Evolutionary conservation across 106 monocot species (phyloP), one percentile per base, ranked within the genome.

Genomic region (Platanthera guangdongensis): DNA sequence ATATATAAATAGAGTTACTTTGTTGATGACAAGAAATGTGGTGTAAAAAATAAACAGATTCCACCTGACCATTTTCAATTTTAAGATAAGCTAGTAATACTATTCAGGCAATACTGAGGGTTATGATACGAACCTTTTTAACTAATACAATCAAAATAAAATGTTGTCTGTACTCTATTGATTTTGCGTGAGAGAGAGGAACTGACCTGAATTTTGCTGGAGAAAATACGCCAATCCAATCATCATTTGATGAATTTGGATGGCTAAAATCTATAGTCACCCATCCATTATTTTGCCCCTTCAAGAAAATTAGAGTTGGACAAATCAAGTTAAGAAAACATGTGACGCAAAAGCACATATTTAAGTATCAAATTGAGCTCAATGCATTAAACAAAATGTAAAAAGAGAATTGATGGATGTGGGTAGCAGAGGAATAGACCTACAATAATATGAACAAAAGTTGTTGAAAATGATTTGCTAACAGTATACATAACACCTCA

Each of bases 161-260:
- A 60, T 60, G 59, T 39, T 39, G 39, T 39, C 39, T 39, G 39
- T 39, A 39, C 39, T 39, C 39, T 39, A 3, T 21, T 60, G 59
- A 9, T 60, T 60, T 19, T 67, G 39, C 39, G 9, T 22, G 12
- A 12, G 12, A 85, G 32, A 25, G 79, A 14, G 18, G 13, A 3
- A 14, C 45, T 3, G 72, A 95, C 96, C 83, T 93, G 88, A 91
- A 97, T 82, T 85, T 84, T 76, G 97, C 85, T 50, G 96, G 96
- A 82, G 96, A 97, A 82, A 97, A 97, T 30, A 97, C 96, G 68
- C 93, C 96, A 79, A 97, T 93, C 96, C 96, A 94, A 51, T 97
- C 96, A 67, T 84, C 86, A 63, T 77, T 81, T 53, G 93, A 91
- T 74, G 91, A 84, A 76, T 83, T 91, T 65, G 89, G 77, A 63